Percentiles rank a stretch among this genome's conserved stretches.
phyloP scores from a whole-genome alignment of 345 rosid species.

The Populus euphratica region DNA sequence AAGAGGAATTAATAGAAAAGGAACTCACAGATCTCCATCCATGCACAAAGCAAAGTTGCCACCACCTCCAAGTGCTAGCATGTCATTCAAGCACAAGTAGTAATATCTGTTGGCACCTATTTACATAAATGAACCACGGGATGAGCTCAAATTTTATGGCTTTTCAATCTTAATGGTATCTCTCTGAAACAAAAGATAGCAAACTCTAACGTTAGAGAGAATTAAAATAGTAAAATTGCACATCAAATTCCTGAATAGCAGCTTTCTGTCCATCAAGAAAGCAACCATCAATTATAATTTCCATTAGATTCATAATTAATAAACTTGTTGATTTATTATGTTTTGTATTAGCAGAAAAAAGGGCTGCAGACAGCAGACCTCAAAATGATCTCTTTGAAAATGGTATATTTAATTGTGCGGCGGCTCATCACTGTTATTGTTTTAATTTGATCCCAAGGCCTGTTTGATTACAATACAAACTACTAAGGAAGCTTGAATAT shows the following conservation, averaged over 20 bases:
- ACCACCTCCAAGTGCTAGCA: constrained; percentile 88
- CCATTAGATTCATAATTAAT: neutral
- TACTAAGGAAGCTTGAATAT: neutral
- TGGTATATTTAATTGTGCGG: neutral
- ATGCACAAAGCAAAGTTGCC: constrained; percentile 73
- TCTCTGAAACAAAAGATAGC: neutral
- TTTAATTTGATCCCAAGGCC: neutral
- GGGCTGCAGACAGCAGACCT: neutral
- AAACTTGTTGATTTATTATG: neutral
- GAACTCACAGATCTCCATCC: constrained; percentile 86
- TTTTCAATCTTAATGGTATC: neutral
- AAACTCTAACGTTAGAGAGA: neutral
- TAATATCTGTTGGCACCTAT: constrained; percentile 92
- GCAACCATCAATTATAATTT: neutral
- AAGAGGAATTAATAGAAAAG: constrained; percentile 7
- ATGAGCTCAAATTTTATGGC: constrained; percentile 7
- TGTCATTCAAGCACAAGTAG: constrained; percentile 75
- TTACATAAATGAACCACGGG: constrained; percentile 2
- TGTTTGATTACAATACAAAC: neutral
- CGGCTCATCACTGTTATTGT: neutral
- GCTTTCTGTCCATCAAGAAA: neutral
- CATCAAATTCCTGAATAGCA: neutral
- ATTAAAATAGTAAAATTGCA: neutral
- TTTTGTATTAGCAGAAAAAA: neutral
- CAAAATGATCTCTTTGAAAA: neutral